Evolutionary conservation across 192 early-diverging fungal genomes (phyloP), one percentile per base, ranked within the genome.

Genomic region (Dissophora ornata): DNA sequence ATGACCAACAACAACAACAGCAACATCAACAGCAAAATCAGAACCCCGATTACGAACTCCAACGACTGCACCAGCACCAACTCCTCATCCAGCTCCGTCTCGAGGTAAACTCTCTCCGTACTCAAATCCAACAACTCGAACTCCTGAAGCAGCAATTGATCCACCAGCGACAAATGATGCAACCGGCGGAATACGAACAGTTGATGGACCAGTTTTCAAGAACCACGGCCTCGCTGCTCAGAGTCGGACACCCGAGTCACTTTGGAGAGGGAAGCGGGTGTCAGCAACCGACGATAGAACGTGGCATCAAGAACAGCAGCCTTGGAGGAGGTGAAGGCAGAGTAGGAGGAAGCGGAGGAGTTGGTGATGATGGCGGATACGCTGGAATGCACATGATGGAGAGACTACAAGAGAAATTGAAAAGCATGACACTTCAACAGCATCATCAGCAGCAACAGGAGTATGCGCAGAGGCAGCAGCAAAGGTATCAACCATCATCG

Each of bases 201-300:
- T 32, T 71, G 30, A 63, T 63, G 61, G 69, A 71, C 21, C 69
- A 71, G 44, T 71, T 71, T 32, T 63, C 69, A 16, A 56, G 69
- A 32, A 71, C 69, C 11, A 57, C 61, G 13, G 47, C 38, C 16
- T 71, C 69, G 10, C 26, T 71, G 19, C 42, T 71, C 11, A 57
- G 46, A 38, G 56, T 68, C 18, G 55, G 55, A 2, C 45, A 58
- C 22, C 66, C 54, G 28, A 38, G 56, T 63, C 48, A 61, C 30
- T 54, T 46, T 48, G 51, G 50, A 25, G 52, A 61, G 18, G 24
- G 24, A 9, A 9, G 16, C 42, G 33, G 42, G 11, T 49, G n/a
- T 18, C 55, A 60, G 22, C 18, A 42, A 7, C 49, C 2, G 10
- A 32, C 18, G 21, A 45, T 45, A 40, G 44, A 34, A 30, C 18